Evolutionary conservation across 2,329 filamentous ascomycete genomes (phyloP), one percentile per base, ranked within the genome.

Genomic region (Fusarium tuaranense): DNA sequence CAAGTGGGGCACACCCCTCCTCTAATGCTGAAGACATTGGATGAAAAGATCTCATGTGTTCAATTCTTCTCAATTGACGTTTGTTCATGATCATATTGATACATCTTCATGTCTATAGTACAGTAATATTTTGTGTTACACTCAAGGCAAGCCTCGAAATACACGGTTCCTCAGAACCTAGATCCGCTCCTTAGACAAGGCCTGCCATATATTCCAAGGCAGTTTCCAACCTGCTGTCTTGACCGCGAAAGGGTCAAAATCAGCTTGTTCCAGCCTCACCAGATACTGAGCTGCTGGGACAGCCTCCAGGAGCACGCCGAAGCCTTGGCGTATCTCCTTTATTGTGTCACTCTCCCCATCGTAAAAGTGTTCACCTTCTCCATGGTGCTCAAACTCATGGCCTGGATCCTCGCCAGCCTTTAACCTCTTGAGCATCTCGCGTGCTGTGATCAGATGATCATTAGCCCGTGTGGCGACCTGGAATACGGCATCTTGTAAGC

Each of bases 361-460:
- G 74, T 91, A 89, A 4, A 86, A 80, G 76, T 91, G 89, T 41
- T 93, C 94, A 61, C 91, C 91, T 80, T 98, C 95, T 34, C 91
- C 90, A 70, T 93, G 89, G 80, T 98, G 94, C 83, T 98, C 96
- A 81, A 96, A 98, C 7, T 94, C 94, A 81, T 98, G 96, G 0
- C 93, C 94, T 0, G 94, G 90, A 59, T 91, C 92, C 76, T 93
- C 85, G 2, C 95, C 94, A 5, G 91, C 91, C 64, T 90, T 90
- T 22, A 98, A 85, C 78, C 94, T 94, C 79, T 91, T 92, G 70
- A 98, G 83, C 95, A 99, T 98, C 81, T 98, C 94, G 69, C 95
- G 88, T 2, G 94, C 96, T 0, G 96, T 98, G 76, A 98, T 97
- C 38, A 99, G 87, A 83, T 99, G 97, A 81, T 99, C 97, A 80